Conservation (phyloP, 1,284 basidiomycete species). For the Sporisorium sorghi region DNA sequence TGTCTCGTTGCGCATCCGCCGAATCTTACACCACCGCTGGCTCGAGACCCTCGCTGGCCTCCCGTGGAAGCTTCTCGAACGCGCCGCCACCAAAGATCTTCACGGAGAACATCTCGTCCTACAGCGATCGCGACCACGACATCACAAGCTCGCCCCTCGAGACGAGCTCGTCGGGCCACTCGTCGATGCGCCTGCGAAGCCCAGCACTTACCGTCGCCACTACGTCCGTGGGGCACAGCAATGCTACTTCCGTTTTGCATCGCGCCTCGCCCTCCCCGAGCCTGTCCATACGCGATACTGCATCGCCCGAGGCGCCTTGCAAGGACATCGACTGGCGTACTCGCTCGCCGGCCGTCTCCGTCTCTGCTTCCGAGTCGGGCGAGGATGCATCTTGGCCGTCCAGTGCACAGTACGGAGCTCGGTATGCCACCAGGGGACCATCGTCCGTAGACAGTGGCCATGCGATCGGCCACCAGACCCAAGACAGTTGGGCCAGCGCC, state of each 20-base stretch:
- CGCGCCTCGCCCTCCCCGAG: conserved; percentile 24
- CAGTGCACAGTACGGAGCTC: neutral
- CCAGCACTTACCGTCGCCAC: conserved; percentile 34
- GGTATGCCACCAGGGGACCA: conserved; percentile 8
- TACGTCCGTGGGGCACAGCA: conserved; percentile 28
- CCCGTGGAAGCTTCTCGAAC: conserved; percentile 20
- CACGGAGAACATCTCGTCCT: conserved; percentile 14
- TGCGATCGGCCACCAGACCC: conserved; percentile 23
- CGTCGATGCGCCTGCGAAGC: conserved; percentile 34
- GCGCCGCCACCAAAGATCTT: conserved; percentile 28
- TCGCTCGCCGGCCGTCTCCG: conserved; percentile 31
- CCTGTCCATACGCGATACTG: conserved; percentile 15
- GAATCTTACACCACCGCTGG: conserved; percentile 30
- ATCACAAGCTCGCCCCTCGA: conserved; percentile 40
- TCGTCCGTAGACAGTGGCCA: conserved; percentile 29
- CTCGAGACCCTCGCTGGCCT: conserved; percentile 9
- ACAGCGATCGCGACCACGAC: conserved; percentile 20
- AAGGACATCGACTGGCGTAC: conserved; percentile 35
- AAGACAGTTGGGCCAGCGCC: conserved; percentile 43
- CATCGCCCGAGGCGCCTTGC: conserved; percentile 29
- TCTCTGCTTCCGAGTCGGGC: conserved; percentile 23
- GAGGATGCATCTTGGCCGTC: conserved; percentile 18
- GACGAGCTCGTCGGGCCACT: conserved; percentile 48
- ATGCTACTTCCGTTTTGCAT: neutral
- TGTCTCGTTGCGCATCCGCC: conserved; percentile 25